phyloP scores from a whole-genome alignment of 139 green algal species.

The Parachlorella kessleri region DNA sequence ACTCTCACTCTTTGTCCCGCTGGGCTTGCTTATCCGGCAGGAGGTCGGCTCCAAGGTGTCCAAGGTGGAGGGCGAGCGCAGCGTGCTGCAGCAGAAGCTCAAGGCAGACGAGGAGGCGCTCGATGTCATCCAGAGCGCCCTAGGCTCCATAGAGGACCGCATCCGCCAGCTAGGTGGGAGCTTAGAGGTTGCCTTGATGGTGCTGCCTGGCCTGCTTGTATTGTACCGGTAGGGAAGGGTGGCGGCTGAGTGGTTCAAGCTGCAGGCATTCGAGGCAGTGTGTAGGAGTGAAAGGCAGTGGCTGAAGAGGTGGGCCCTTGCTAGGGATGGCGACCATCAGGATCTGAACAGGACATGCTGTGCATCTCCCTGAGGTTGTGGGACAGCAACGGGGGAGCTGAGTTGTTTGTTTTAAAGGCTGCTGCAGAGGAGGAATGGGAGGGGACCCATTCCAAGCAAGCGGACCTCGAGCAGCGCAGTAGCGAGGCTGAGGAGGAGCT shows the following conservation, averaged over 20 bases:
- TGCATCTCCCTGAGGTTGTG: too few species aligned
- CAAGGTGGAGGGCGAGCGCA: constrained; percentile 42
- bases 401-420: too few species aligned
- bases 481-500: constrained; percentile 43
- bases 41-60: constrained; percentile 49
- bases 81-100: constrained; percentile 34
- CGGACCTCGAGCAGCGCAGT: too few species aligned
- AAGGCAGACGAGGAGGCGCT: constrained; percentile 55
- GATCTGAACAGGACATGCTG: too few species aligned
- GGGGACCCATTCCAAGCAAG: too few species aligned
- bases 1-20: too few species aligned
- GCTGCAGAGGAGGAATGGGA: too few species aligned
- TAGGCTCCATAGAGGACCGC: constrained; percentile 45
- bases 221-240: background rate
- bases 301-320: too few species aligned
- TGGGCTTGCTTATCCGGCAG: too few species aligned
- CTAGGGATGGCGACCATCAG: too few species aligned
- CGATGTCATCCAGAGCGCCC: constrained; percentile 31
- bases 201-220: background rate
- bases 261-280: background rate
- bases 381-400: too few species aligned
- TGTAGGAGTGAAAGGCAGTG: background rate
- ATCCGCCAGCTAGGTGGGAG: constrained; percentile 37
- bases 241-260: background rate
- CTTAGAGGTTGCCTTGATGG: too few species aligned